Base-by-base conservation (phyloP, 208 protist genomes). In the Naegleria gruberi region DNA sequence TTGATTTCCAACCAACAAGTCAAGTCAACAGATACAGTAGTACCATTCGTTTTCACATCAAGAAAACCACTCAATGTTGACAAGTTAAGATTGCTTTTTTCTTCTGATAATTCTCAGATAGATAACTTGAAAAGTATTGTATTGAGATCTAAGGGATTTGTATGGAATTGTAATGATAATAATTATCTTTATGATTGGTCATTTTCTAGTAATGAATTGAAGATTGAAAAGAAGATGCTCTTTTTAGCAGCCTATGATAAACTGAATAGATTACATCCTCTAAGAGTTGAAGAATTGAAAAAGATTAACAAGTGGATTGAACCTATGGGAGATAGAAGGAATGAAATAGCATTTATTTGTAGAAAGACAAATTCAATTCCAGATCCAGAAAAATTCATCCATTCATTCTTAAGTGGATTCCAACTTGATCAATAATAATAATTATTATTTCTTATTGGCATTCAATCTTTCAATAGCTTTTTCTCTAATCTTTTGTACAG, bases 401-500 rank as follows among this genome's bases (percentile, higher is more conserved):
- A 10, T 19, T 23, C 15, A 65, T 65, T 65, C 30, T 19, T 65
- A 65, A 55, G 5, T 55, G 5, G 8, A 55, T 15, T 19, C 46
- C 46, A 55, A 55, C 5, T 55, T 5, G 46, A 19, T 5, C 46
- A 55, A 55, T 15, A 55, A 55, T 19, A 55, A 15, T 55, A 55
- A 5, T 15, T 19, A 5, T 15, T 65, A 65, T 65, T 65, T 65
- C 51, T 65, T 65, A 23, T 10, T 23, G 2, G 82, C 45, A n/a
- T 89, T 81, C 30, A 91, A 87, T 51, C 90, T 42, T 19, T 91
- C 88, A 23, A 81, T 89, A 17, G 90, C 90, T 30, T 91, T 88
- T 40, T 91, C 88, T 46, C 57, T 87, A 85, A 92, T 92, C 12
- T 44, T 85, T 46, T 90, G 23, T 0, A 87, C 90, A n/a, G 87